Evolutionary conservation across 164 flowering plant species (phyloP).

Genomic region (Aristolochia contorta): DNA sequence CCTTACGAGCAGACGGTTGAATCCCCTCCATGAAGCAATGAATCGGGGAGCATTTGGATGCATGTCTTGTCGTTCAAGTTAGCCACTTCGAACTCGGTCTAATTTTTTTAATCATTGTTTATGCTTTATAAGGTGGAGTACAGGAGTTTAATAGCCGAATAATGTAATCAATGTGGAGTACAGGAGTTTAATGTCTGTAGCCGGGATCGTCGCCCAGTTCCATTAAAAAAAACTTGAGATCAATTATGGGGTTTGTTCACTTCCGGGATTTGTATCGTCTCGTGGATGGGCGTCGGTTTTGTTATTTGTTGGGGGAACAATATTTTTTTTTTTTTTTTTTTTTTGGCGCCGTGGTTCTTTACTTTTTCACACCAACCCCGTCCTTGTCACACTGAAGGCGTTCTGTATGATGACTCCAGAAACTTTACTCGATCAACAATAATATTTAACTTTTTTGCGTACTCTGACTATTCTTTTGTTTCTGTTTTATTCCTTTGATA

Average conservation of each 20-base stretch:
- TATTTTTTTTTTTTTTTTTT: not conserved
- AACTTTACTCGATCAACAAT: no score
- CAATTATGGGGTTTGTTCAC: not conserved
- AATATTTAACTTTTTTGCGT: not conserved
- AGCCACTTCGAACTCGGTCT: not conserved
- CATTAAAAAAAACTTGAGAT: conserved; percentile 3
- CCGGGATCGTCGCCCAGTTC: conserved; percentile 6
- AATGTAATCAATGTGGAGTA: not conserved
- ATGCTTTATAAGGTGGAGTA: not conserved
- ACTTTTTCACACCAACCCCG: conserved; percentile 2
- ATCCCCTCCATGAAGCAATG: not conserved
- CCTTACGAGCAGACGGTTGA: no score
- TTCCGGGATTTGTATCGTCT: not conserved
- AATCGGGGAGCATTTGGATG: not conserved
- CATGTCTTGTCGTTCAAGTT: not conserved
- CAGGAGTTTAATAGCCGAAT: not conserved
- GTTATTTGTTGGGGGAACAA: no score
- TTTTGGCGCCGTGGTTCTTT: not conserved
- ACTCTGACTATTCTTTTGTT: not conserved
- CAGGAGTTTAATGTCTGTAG: conserved; percentile 1
- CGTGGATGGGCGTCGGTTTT: no score
- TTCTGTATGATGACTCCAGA: not conserved
- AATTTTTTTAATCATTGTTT: not conserved
- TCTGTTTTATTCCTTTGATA: not conserved
- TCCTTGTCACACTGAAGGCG: not conserved